Evolutionary conservation across 2,329 filamentous ascomycete species (phyloP), one percentile per base, ranked within the genome.

Genomic region (Colletotrichum eleusines): DNA sequence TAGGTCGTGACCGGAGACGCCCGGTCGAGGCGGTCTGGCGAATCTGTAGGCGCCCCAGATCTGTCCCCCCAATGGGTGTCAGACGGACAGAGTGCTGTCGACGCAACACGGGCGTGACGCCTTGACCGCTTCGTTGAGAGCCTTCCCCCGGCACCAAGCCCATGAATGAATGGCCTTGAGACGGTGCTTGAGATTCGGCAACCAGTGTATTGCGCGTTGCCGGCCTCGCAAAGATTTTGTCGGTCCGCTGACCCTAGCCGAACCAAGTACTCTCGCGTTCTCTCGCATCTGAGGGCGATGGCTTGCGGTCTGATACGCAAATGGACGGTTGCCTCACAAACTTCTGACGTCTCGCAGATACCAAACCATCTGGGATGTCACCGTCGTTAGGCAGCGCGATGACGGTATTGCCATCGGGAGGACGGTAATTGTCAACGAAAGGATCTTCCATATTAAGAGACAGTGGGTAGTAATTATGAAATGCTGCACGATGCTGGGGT

Each of bases 261-360:
- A 62, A 68, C 44, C 73, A 75, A 74, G 71, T 78, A 70, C 70
- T 74, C 72, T 63, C 76, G 75, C 70, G 77, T 75, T 74, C 75
- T 72, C 64, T 73, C 69, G 35, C 31, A 46, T 51, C 75, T 28
- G 31, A 53, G 1, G 38, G 35, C 18, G 46, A 35, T 48, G 65
- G 26, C 53, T 53, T 59, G 14, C 58, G 53, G 46, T 31, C 58
- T 7, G 35, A 7, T 26, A 40, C 23, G 51, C 57, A 33, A 57
- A 53, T 20, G 5, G 53, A 55, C 18, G 46, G 38, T 11, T 50
- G 63, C 42, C 44, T 63, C 18, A 55, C 75, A 55, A 83, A 75
- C 67, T 77, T 76, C 40, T 73, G 75, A 69, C 80, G 73, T 57
- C 78, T 80, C 20, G 78, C 78, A 18, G 76, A 76, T 14, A 82